A percentile compares a stretch with the other conserved stretches of the same genome.
phyloP scores from a whole-genome alignment of 345 rosid genomes.

The Chamaenerion angustifolium region DNA sequence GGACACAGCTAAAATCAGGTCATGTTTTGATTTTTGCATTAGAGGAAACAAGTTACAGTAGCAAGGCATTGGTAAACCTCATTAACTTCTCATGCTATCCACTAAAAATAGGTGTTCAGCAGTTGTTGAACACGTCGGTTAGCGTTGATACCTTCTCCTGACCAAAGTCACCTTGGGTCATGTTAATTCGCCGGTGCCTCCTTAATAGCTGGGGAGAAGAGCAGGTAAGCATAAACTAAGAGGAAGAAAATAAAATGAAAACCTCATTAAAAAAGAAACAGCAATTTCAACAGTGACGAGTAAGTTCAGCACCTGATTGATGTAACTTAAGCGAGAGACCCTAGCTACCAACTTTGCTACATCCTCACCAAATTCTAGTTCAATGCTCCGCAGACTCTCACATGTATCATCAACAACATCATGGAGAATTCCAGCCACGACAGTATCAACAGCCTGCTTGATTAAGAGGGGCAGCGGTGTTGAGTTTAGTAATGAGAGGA shows the following conservation, averaged over 20 bases:
- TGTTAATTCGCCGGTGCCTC: conserved; percentile 56
- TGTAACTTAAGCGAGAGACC: conserved; percentile 51
- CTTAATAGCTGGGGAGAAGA: conserved; percentile 31
- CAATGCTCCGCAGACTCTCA: conserved; percentile 32
- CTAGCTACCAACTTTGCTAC: conserved; percentile 52
- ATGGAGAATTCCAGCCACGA: conserved; percentile 65
- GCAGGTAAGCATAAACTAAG: neutral
- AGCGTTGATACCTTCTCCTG: conserved; percentile 37
- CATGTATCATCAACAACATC: conserved; percentile 48
- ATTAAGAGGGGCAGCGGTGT: too few species aligned
- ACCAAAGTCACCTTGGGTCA: conserved; percentile 32
- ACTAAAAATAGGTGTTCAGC: too few species aligned
- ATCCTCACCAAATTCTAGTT: conserved; percentile 52
- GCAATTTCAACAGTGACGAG: conserved; percentile 2
- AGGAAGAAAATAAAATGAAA: conserved; percentile 2
- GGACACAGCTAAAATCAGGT: too few species aligned
- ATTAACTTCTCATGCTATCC: too few species aligned
- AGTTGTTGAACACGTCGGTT: neutral
- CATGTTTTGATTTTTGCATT: too few species aligned
- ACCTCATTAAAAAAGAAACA: neutral
- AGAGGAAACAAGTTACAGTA: too few species aligned
- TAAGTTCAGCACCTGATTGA: conserved; percentile 83
- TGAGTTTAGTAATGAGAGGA: neutral
- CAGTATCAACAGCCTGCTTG: conserved; percentile 48
- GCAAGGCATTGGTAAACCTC: too few species aligned